Percentiles rank a stretch among this genome's conserved stretches.
These are phyloP conservation scores for Hemisphaericaspora xylofermentans DNA, from an alignment of 1,139 yeast genomes.

Conservation along the genomic window DNA sequence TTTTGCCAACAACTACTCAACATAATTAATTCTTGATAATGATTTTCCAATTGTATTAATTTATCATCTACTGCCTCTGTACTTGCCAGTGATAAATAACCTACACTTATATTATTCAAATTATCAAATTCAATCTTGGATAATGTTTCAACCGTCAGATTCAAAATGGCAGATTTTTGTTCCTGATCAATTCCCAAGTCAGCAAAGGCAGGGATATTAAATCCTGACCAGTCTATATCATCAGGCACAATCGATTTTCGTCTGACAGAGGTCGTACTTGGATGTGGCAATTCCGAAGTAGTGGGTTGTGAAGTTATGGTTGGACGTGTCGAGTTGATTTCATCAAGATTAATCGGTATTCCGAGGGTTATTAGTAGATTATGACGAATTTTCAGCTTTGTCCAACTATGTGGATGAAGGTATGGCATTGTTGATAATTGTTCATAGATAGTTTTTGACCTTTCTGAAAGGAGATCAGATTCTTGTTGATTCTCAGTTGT, in stretches of 20 bases:
- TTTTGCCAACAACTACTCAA: constrained; percentile 52
- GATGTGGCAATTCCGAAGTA: too few relatives aligned
- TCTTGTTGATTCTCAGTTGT: background rate
- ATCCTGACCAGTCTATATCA: constrained; percentile 34
- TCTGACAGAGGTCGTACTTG: constrained; percentile 10
- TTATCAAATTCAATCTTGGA: constrained; percentile 37
- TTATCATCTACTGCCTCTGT: constrained; percentile 25
- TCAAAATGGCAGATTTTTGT: constrained; percentile 19
- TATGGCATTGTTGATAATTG: constrained; percentile 43
- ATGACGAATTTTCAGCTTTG: constrained; percentile 55
- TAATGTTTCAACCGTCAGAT: constrained; percentile 26
- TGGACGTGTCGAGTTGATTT: constrained; percentile 20
- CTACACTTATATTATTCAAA: constrained; percentile 32
- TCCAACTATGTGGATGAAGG: constrained; percentile 57
- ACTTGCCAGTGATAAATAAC: constrained; percentile 23
- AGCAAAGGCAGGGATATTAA: constrained; percentile 28
- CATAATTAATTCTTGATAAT: constrained; percentile 30
- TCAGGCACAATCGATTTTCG: constrained; percentile 26
- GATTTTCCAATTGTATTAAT: constrained; percentile 26
- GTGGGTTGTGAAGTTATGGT: too few relatives aligned
- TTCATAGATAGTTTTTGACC: constrained; percentile 29
- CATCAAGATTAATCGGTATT: constrained; percentile 59
- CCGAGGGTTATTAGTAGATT: constrained; percentile 56
- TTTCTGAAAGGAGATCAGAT: constrained; percentile 21
- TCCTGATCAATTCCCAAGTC: constrained; percentile 23